phyloP scores from a whole-genome alignment of 768 basidiomycete genomes.

The Russula sp. region DNA sequence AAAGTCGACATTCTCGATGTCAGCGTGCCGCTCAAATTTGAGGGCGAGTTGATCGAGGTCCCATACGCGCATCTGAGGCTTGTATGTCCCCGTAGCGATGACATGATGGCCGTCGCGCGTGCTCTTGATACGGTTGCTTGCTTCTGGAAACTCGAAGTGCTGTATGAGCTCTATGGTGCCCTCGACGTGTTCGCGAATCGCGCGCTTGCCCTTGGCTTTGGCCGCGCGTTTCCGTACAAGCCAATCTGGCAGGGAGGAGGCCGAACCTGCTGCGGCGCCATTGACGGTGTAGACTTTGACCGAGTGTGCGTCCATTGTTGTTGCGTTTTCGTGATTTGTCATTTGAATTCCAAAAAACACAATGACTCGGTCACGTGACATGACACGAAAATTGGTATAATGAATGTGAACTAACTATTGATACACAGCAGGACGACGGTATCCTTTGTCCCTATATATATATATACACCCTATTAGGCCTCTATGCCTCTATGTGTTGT shows the following conservation, averaged over 20 bases:
- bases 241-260: slow-evolving; percentile 94
- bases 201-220: slow-evolving; percentile 57
- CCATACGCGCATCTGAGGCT: slow-evolving; percentile 95
- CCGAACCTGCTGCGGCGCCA: slow-evolving; percentile 80
- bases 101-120: slow-evolving; percentile 90
- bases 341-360: no score
- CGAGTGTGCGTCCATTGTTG: slow-evolving; percentile 32
- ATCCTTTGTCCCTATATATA: no score
- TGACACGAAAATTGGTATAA: no score
- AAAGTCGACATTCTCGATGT: slow-evolving; percentile 97
- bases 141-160: slow-evolving; percentile 96
- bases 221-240: slow-evolving; percentile 66
- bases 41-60: slow-evolving; percentile 87
- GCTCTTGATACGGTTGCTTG: slow-evolving; percentile 84
- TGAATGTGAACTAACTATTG: no score
- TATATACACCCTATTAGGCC: no score
- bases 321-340: no score
- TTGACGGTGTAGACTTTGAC: slow-evolving; percentile 96
- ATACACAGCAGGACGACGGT: no score
- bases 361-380: neutral
- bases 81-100: slow-evolving; percentile 94
- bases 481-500: no score
- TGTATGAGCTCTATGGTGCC: slow-evolving; percentile 89
- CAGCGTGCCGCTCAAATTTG: slow-evolving; percentile 95
- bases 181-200: slow-evolving; percentile 65